Conservation (phyloP, 257 asterid genomes). For the Haberlea rhodopensis region DNA sequence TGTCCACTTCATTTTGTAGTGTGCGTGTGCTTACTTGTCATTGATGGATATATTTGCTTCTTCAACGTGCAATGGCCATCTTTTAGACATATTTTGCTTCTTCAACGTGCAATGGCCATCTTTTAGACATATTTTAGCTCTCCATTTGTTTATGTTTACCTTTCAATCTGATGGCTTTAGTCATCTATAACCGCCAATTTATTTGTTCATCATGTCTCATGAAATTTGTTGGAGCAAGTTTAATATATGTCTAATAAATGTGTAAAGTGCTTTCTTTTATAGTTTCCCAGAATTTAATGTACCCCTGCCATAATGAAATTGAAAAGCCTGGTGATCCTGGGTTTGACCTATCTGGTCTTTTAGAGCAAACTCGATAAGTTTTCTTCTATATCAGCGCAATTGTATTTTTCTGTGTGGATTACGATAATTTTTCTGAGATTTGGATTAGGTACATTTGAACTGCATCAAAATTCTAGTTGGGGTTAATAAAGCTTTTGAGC, state of each 20-base stretch:
- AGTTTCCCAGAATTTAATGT: not conserved
- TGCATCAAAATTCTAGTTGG: too few species aligned
- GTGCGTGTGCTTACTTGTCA: conserved; percentile 13
- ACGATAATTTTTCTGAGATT: not conserved
- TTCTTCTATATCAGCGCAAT: not conserved
- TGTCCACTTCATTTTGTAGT: conserved; percentile 21
- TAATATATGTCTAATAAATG: not conserved
- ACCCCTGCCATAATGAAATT: conserved; percentile 12
- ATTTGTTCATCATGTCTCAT: conserved; percentile 7
- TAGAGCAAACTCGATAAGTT: not conserved
- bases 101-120: not conserved
- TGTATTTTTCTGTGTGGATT: not conserved
- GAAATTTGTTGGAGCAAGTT: not conserved
- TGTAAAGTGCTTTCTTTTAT: not conserved
- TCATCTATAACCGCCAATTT: not conserved
- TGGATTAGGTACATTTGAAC: too few species aligned
- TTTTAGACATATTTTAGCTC: conserved; percentile 4
- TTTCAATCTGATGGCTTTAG: not conserved
- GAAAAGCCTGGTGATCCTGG: conserved; percentile 3
- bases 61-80: not conserved
- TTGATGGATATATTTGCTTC: conserved; percentile 14
- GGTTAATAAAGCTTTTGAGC: too few species aligned
- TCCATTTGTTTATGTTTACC: conserved; percentile 6
- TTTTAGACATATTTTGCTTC: conserved; percentile 16
- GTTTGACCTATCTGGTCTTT: not conserved